Base-by-base conservation (phyloP, 176 grass and related monocot genomes). In the Ananas comosus region DNA sequence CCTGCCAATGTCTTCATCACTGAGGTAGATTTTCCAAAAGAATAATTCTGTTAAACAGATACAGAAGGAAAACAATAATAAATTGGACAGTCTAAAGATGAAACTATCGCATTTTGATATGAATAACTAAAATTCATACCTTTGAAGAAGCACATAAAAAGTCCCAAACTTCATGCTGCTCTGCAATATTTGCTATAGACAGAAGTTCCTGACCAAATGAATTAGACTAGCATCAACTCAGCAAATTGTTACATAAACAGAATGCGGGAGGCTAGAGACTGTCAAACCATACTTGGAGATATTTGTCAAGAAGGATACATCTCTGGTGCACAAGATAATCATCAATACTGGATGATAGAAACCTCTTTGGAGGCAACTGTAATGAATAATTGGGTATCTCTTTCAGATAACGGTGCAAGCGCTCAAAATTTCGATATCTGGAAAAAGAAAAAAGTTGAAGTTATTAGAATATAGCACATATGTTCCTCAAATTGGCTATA, bases 381-480 rank as follows among this genome's bases (percentile, higher is more conserved):
- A 99, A 78, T 64, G 85, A 88, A 79, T 99, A 99, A 82, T 99
- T 99, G 63, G 89, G 94, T 84, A 99, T 99, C 73, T 90, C 94
- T 74, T 99, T 99, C 63, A 99, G 82, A 66, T 80, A 82, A 29
- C 87, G 75, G 76, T 99, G 89, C 77, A 99, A 79, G 69, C 87
- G 89, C 54, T 99, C 94, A 85, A 99, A 99, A 73, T 99, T 99
- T 29, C 86, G 85, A 70, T 93, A 99, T 88, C 94, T 99, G 81
- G 17, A 87, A 67, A 69, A 48, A 63, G 48, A 80, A 68, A 13
- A 49, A 83, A 51, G 53, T 76, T 51, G 72, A 47, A 29, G 18
- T 65, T 67, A 86, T 51, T 25, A 76, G 11, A 14, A 76, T 74
- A 66, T 18, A 72, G 74, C 50, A 61, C 49, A 67, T 69, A 51